These are phyloP conservation scores for Aspergillus quadrilineatus DNA, from an alignment of 2,329 filamentous ascomycete genomes.

Conservation along the genomic window DNA sequence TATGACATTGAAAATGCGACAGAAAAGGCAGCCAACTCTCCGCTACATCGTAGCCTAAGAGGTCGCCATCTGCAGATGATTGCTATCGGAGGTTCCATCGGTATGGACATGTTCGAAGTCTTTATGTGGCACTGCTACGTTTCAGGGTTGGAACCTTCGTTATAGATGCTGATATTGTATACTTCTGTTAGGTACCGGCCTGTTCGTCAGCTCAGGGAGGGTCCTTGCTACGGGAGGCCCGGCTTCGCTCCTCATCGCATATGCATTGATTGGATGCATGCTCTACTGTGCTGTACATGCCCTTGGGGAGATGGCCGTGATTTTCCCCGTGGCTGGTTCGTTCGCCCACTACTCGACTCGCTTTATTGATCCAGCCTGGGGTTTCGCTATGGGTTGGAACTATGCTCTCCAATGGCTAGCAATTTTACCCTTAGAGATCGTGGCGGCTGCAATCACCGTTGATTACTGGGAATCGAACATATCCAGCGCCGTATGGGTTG, in stretches of 20 bases:
- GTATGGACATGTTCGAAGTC: slow-evolving; percentile 40
- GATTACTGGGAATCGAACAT: slow-evolving; percentile 71
- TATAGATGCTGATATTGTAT: slow-evolving; percentile 14
- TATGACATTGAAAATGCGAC: slow-evolving; percentile 65
- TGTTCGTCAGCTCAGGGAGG: slow-evolving; percentile 80
- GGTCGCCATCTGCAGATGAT: slow-evolving; percentile 94
- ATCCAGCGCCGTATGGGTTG: slow-evolving; percentile 73
- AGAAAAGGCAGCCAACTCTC: slow-evolving; percentile 66
- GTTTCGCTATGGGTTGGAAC: slow-evolving; percentile 94
- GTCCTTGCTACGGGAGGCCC: slow-evolving; percentile 73
- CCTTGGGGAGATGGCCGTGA: slow-evolving; percentile 84
- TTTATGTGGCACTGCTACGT: neutral
- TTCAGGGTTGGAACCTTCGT: neutral
- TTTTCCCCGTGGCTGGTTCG: slow-evolving; percentile 87
- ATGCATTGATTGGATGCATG: slow-evolving; percentile 77
- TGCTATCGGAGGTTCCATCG: slow-evolving; percentile 89
- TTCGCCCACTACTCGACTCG: slow-evolving; percentile 90
- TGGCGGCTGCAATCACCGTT: slow-evolving; percentile 81
- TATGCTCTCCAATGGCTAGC: slow-evolving; percentile 88
- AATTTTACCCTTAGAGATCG: slow-evolving; percentile 79
- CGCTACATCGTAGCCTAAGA: slow-evolving; percentile 75
- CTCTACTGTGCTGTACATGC: slow-evolving; percentile 90
- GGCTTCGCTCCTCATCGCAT: slow-evolving; percentile 75
- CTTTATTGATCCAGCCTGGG: slow-evolving; percentile 91
- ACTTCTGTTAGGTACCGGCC: slow-evolving; percentile 62